These are phyloP conservation scores for Pichia pseudocactophila DNA, from an alignment of 805 yeast genomes.

Conservation along the genomic window DNA sequence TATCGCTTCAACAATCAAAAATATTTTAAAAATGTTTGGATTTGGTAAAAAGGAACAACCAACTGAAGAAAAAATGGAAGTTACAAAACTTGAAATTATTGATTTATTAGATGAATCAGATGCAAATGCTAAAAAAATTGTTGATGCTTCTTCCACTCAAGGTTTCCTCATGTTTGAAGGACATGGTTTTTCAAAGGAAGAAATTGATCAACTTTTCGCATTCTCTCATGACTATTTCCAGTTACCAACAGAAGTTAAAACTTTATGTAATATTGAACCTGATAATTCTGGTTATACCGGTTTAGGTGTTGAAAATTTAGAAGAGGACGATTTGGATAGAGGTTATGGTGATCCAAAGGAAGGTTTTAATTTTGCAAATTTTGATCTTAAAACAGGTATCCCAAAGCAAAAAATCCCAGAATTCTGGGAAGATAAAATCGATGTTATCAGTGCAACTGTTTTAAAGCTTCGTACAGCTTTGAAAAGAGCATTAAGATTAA, in stretches of 20 bases:
- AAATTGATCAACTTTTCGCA: conserved; percentile 25
- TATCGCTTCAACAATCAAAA: too few relatives aligned
- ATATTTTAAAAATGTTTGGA: neutral
- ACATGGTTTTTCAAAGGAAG: conserved; percentile 38
- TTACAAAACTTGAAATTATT: conserved; percentile 34
- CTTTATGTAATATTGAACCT: conserved; percentile 39
- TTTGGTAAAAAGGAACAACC: neutral
- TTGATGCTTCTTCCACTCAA: conserved; percentile 40
- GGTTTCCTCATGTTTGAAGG: conserved; percentile 47
- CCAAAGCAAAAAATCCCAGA: conserved; percentile 39
- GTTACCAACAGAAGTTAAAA: conserved; percentile 43
- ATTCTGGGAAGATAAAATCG: conserved; percentile 36
- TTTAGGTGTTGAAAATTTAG: conserved; percentile 36
- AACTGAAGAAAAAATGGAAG: conserved; percentile 5
- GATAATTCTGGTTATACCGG: conserved; percentile 38
- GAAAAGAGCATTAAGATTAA: conserved; percentile 39
- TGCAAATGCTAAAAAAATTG: conserved; percentile 30
- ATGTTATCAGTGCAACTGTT: conserved; percentile 30
- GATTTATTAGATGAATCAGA: conserved; percentile 30
- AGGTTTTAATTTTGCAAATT: conserved; percentile 53
- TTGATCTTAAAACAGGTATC: conserved; percentile 43
- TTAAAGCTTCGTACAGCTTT: conserved; percentile 43
- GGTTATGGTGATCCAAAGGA: conserved; percentile 43
- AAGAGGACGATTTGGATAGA: conserved; percentile 27
- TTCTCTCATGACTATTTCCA: conserved; percentile 24